Conservation (phyloP, 1,284 basidiomycete species). For the Trametes versicolor region DNA sequence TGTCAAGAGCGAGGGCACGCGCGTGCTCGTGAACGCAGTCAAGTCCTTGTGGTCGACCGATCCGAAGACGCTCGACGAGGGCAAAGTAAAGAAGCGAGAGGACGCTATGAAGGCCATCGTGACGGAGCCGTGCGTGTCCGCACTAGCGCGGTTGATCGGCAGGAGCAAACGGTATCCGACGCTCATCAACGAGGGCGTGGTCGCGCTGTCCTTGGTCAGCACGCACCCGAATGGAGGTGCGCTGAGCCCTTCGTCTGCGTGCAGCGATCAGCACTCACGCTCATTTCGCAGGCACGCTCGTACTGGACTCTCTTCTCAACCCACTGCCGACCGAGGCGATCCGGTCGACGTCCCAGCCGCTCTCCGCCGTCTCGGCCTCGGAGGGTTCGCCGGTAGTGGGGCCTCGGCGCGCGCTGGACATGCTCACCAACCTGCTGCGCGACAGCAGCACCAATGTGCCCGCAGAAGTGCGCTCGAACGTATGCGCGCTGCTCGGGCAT, state of each 20-base stretch:
- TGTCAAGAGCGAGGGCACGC: conserved; percentile 89
- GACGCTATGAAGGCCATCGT: conserved; percentile 64
- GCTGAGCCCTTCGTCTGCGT: conserved; percentile 10
- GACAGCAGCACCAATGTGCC: conserved; percentile 61
- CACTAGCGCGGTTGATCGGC: conserved; percentile 78
- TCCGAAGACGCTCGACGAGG: conserved; percentile 44
- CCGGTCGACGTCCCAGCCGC: conserved; percentile 50
- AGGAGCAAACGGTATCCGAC: conserved; percentile 85
- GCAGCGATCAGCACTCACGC: conserved; percentile 20
- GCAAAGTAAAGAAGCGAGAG: conserved; percentile 56
- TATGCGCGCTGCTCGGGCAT: conserved; percentile 75
- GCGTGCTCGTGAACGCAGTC: conserved; percentile 87
- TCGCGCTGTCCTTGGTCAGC: conserved; percentile 83
- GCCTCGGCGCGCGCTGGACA: conserved; percentile 67
- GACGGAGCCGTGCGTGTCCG: conserved; percentile 62
- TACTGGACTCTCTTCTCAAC: conserved; percentile 64
- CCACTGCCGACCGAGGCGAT: conserved; percentile 57
- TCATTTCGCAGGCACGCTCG: conserved; percentile 60
- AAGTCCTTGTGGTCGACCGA: conserved; percentile 74
- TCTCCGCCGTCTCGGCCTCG: conserved; percentile 47
- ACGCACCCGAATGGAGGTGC: conserved; percentile 73
- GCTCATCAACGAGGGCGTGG: conserved; percentile 89
- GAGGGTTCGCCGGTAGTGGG: conserved; percentile 50
- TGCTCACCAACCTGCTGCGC: conserved; percentile 65
- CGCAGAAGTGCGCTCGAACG: conserved; percentile 76